Evolutionary conservation across 495 filamentous ascomycete genomes (phyloP), one percentile per base, ranked within the genome.

Genomic region (Tuber borchii): DNA sequence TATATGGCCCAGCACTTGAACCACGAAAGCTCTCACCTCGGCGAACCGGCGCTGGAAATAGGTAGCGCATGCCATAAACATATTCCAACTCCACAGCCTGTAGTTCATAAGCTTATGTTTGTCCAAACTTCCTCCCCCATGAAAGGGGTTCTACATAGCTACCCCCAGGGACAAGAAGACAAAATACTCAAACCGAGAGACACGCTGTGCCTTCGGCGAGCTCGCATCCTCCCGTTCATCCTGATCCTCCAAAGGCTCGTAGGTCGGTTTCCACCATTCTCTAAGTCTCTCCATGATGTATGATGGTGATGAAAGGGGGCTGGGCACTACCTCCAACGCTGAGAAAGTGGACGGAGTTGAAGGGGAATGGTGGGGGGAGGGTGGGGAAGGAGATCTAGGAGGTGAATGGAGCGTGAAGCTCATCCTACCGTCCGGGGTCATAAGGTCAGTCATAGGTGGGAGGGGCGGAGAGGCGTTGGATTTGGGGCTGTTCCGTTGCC

Each of bases 51-150:
- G 86, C 81, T 94, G 90, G 86, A 99, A 97, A 86, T 97, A 97
- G 12, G 94, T 93, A 19, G 92, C 92, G 14, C 94, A 94, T 26
- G 96, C 95, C 76, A 99, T 89, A 86, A 98, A 97, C 95, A 97
- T 97, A 86, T 97, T 98, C 94, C 94, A 97, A 73, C 76, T 76
- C 72, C 56, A 80, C 17, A 75, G 79, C 80, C 73, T 84, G 37
- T 42, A 65, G 45, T 43, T 74, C 37, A 74, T 81, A 71, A 76
- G 79, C 44, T 77, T 70, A 71, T n/a, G 69, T 65, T 31, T 31
- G 68, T 51, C 72, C 70, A 70, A 43, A 43, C 31, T 34, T 31
- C 42, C 17, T 40, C 40, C 43, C 34, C 12, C 4, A 34, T 19
- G 71, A 37, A 73, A 76, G 51, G 61, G 70, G 68, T 83, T 90